Conservation (phyloP, 2,329 filamentous ascomycete genomes). For the Colletotrichum siamense region DNA sequence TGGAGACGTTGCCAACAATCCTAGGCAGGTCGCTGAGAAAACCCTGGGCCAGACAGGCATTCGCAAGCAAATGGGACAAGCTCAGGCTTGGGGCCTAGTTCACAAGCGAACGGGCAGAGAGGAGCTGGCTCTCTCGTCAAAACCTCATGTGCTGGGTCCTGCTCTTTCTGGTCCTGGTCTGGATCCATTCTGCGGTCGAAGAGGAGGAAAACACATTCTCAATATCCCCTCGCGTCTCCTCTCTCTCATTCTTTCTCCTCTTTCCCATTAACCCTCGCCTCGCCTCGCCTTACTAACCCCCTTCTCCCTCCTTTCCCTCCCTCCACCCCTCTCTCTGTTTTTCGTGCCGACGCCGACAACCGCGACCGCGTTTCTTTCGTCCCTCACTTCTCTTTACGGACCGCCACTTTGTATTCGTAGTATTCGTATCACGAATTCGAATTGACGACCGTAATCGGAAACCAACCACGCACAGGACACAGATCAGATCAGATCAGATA, state of each 20-base stretch:
- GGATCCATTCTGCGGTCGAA: not conserved
- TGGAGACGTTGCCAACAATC: not conserved
- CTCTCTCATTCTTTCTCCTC: not conserved
- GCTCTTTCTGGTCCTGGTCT: not conserved
- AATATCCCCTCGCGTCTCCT: not conserved
- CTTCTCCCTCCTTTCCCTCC: conserved; percentile 3
- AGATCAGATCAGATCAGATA: not conserved
- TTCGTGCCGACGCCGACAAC: conserved; percentile 16
- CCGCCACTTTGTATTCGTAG: not conserved
- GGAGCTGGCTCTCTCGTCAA: not conserved
- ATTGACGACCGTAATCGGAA: not conserved
- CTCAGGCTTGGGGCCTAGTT: not conserved
- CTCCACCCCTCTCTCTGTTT: not conserved
- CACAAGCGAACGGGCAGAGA: not conserved
- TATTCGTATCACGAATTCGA: not conserved
- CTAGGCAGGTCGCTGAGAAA: not conserved
- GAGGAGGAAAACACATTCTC: not conserved
- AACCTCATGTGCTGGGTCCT: conserved; percentile 4
- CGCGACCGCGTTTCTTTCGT: conserved; percentile 10
- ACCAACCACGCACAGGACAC: not conserved
- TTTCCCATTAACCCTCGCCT: not conserved
- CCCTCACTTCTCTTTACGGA: conserved; percentile 1
- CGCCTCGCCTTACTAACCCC: conserved; percentile 3
- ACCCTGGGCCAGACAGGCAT: conserved; percentile 7
- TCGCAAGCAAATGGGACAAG: not conserved